These are phyloP conservation scores for Bonia amplexicaulis DNA, from an alignment of 176 grass and related monocot genomes.

Conservation along the genomic window DNA sequence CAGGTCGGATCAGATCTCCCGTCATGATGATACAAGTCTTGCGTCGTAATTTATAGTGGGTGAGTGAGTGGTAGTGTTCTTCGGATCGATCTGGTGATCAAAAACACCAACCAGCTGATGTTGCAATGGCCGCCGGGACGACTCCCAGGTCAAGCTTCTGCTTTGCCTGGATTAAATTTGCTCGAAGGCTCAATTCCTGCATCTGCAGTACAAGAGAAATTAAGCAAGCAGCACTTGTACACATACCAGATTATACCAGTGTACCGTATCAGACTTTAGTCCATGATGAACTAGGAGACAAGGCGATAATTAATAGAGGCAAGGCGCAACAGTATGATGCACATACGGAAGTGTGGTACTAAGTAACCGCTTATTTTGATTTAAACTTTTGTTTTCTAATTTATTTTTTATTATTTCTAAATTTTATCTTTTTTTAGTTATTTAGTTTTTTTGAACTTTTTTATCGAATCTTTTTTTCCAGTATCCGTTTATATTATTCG, in stretches of 20 bases:
- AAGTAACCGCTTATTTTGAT: too few species aligned
- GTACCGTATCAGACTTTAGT: too few species aligned
- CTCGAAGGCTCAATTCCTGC: conserved; percentile 68
- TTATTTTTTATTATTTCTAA: too few species aligned
- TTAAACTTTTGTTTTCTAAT: too few species aligned
- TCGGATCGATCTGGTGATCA: conserved; percentile 2
- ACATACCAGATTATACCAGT: neutral
- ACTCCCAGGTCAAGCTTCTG: conserved; percentile 17
- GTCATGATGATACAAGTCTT: neutral
- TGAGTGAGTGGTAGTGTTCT: conserved; percentile 1
- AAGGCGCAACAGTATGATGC: neutral
- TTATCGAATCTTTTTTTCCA: too few species aligned
- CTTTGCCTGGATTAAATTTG: conserved; percentile 63
- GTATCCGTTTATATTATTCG: too few species aligned
- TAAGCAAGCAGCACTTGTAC: neutral
- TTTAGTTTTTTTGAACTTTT: too few species aligned
- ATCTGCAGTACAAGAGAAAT: conserved; percentile 34
- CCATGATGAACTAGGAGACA: neutral
- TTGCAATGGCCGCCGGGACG: neutral
- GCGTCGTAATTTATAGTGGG: conserved; percentile 17
- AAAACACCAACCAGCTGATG: conserved; percentile 31
- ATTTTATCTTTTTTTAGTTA: too few species aligned
- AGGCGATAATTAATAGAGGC: neutral
- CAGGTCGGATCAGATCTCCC: neutral
- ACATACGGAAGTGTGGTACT: neutral